These are phyloP conservation scores for Neospora caninum DNA, from an alignment of 169 alveolate genomes.

Conservation along the genomic window DNA sequence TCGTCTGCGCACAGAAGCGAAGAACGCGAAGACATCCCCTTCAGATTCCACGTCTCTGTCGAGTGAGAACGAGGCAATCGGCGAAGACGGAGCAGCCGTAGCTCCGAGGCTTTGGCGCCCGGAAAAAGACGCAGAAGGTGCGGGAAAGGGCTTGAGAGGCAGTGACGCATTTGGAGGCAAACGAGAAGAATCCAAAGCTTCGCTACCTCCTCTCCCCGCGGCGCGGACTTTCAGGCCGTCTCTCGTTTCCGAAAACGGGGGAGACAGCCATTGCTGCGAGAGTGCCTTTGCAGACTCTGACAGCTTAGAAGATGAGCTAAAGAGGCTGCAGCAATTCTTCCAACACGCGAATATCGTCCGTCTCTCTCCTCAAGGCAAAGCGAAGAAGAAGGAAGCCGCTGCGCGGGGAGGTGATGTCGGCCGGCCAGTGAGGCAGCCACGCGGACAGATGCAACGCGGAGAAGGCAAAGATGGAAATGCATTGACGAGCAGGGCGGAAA, in stretches of 20 bases:
- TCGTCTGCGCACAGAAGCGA: neutral
- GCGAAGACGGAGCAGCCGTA: too few relatives aligned
- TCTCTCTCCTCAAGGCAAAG: neutral
- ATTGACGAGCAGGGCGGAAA: neutral
- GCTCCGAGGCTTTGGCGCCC: neutral
- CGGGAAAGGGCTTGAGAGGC: neutral
- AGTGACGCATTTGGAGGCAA: neutral
- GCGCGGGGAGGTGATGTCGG: neutral
- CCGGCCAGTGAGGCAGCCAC: neutral
- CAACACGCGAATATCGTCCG: neutral
- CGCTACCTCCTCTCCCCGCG: too few relatives aligned
- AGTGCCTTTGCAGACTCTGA: neutral
- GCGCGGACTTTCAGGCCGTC: too few relatives aligned
- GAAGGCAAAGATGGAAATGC: neutral
- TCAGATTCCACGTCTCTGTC: neutral
- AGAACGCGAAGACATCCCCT: neutral
- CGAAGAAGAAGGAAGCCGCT: slow-evolving; percentile 19
- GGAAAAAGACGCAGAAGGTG: neutral
- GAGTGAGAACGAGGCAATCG: neutral
- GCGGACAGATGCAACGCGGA: neutral
- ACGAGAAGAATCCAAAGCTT: too few relatives aligned
- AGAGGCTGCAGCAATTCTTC: slow-evolving; percentile 1
- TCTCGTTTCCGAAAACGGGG: too few relatives aligned
- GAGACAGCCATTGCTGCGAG: too few relatives aligned
- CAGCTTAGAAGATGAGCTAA: neutral